A percentile compares a stretch with the other conserved stretches of the same genome.
Evolutionary conservation across 768 basidiomycete species (phyloP).

Genomic region (Trametes coccinea): DNA sequence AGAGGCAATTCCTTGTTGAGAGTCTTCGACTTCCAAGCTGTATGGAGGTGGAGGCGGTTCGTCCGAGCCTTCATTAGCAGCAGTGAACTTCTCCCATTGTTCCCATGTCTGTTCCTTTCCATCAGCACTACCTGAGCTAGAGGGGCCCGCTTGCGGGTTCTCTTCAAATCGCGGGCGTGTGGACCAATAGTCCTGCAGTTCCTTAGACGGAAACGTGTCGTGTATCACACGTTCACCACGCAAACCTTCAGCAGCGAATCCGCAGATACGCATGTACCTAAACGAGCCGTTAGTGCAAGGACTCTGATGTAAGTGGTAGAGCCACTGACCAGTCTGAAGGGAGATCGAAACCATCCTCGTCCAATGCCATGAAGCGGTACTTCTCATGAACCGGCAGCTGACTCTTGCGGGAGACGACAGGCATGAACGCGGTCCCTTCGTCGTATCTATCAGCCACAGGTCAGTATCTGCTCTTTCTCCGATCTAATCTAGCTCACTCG

Average conservation of each 20-base stretch:
- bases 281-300: conserved; percentile 1
- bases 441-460: conserved; percentile 57
- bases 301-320: not conserved
- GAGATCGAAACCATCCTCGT: conserved; percentile 75
- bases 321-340: conserved; percentile 74
- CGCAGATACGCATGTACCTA: conserved; percentile 79
- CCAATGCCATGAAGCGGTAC: conserved; percentile 67
- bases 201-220: conserved; percentile 68
- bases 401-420: conserved; percentile 58
- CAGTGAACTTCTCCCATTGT: conserved; percentile 44
- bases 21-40: conserved; percentile 48
- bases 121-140: not conserved
- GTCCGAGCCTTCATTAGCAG: conserved; percentile 41
- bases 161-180: conserved; percentile 58
- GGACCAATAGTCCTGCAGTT: conserved; percentile 75
- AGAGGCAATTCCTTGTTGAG: not conserved
- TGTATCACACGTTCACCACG: conserved; percentile 62
- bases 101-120: conserved; percentile 36
- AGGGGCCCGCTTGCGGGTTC: conserved; percentile 1
- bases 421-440: conserved; percentile 83
- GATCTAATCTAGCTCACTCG: conserved; percentile 46
- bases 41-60: conserved; percentile 73
- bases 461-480: not conserved
- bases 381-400: conserved; percentile 60
- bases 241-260: conserved; percentile 68